Conservation (phyloP, 2,329 filamentous ascomycete species). For the Mycosphaerella sp. region DNA sequence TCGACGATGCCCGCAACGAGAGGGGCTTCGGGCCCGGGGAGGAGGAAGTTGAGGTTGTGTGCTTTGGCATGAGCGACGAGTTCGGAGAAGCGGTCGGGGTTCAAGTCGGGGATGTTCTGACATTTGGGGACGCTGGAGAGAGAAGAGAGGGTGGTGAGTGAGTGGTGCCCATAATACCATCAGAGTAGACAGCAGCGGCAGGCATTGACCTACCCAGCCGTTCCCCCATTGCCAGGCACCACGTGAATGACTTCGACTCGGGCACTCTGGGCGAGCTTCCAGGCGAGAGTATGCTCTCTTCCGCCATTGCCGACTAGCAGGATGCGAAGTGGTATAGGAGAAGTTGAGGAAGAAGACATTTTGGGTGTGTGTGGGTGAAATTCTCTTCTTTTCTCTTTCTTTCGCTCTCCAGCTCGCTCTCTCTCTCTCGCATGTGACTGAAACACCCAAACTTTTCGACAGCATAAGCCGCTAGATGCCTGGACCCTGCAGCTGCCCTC, state of each 20-base stretch:
- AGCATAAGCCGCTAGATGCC: not conserved
- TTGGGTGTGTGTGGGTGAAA: not conserved
- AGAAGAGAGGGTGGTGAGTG: constrained; percentile 6
- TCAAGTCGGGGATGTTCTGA: constrained; percentile 60
- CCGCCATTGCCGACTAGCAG: constrained; percentile 91
- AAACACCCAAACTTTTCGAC: not conserved
- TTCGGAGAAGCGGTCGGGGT: constrained; percentile 67
- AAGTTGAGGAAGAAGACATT: constrained; percentile 5
- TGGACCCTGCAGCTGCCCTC: too few species aligned
- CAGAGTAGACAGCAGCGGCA: not conserved
- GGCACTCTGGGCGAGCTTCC: constrained; percentile 82
- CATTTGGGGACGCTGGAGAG: constrained; percentile 30
- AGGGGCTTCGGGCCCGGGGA: constrained; percentile 89
- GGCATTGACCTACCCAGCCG: constrained; percentile 44
- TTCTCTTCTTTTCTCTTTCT: too few species aligned
- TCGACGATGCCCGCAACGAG: constrained; percentile 84
- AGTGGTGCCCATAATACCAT: not conserved
- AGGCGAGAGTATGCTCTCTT: constrained; percentile 88
- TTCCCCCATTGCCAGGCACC: constrained; percentile 79
- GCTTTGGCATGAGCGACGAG: constrained; percentile 70
- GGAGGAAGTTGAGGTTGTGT: constrained; percentile 70
- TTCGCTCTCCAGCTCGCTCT: too few species aligned
- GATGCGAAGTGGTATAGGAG: constrained; percentile 50
- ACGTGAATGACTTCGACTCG: constrained; percentile 67
- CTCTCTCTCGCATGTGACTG: not conserved